phyloP scores from a whole-genome alignment of 2,329 filamentous ascomycete genomes.

The Paecilomyces formosus region DNA sequence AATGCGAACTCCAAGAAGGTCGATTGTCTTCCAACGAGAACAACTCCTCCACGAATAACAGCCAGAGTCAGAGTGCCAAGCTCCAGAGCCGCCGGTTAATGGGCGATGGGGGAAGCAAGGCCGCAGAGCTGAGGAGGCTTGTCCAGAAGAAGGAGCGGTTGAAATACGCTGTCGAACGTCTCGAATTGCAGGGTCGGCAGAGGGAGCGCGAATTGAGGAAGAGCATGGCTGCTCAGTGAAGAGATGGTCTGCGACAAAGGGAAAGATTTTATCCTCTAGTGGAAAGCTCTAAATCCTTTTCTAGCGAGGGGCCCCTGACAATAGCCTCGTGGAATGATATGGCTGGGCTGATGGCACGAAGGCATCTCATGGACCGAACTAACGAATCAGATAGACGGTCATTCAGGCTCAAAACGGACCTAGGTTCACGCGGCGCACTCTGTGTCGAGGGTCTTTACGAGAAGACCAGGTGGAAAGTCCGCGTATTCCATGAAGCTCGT shows the following conservation, averaged over 20 bases:
- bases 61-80: not conserved
- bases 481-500: not conserved
- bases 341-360: not conserved
- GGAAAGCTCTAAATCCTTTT: not conserved
- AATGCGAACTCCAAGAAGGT: conserved; percentile 76
- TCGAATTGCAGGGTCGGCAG: conserved; percentile 81
- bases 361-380: not conserved
- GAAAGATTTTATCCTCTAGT: not conserved
- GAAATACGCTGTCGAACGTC: conserved; percentile 75
- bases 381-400: not conserved
- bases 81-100: not conserved
- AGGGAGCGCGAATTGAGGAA: conserved; percentile 63
- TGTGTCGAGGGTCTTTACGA: not conserved
- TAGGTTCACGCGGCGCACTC: not conserved
- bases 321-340: not conserved
- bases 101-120: conserved; percentile 30
- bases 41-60: conserved; percentile 11
- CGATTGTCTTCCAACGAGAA: conserved; percentile 44
- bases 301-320: not conserved
- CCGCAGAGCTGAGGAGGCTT: conserved; percentile 59
- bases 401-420: not conserved
- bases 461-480: not conserved
- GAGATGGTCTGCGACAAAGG: not conserved
- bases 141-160: conserved; percentile 77
- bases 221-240: conserved; percentile 56